These are phyloP conservation scores for Eragrostis nindensis DNA, from an alignment of 176 grass and related monocot species.

Conservation along the genomic window DNA sequence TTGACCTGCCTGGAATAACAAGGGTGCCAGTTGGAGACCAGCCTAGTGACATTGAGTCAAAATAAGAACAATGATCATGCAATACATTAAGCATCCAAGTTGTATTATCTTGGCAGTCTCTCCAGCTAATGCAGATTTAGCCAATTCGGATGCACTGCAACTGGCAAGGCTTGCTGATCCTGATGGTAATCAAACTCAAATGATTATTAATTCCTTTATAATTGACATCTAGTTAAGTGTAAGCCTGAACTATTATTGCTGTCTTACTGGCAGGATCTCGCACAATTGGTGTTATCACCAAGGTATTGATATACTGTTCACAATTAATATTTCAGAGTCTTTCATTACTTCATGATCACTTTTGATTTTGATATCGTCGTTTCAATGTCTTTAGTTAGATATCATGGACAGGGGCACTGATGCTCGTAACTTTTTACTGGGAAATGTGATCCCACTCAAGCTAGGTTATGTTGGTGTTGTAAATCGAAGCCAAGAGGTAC, in stretches of 20 bases:
- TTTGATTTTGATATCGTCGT: conserved; percentile 34
- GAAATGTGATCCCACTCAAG: conserved; percentile 88
- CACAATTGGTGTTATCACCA: conserved; percentile 98
- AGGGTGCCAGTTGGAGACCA: conserved; percentile 95
- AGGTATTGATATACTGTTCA: conserved; percentile 60
- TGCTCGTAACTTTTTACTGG: conserved; percentile 89
- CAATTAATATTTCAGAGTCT: conserved; percentile 17
- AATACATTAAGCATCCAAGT: conserved; percentile 88
- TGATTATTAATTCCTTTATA: conserved; percentile 35
- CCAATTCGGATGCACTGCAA: conserved; percentile 94
- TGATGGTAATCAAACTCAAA: conserved; percentile 66
- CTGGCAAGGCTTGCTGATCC: conserved; percentile 91
- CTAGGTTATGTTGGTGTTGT: conserved; percentile 94
- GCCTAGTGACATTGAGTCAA: conserved; percentile 87
- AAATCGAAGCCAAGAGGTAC: conserved; percentile 97
- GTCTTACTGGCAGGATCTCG: conserved; percentile 65
- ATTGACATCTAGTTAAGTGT: background rate
- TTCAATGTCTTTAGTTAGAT: conserved; percentile 76
- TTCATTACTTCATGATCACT: conserved; percentile 35
- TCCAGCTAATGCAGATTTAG: conserved; percentile 91
- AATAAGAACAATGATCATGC: conserved; percentile 87
- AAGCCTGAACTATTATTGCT: conserved; percentile 26
- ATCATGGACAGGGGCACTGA: conserved; percentile 99
- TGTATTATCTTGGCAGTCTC: conserved; percentile 96
- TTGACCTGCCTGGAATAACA: conserved; percentile 93